These are phyloP conservation scores for Xenosphaeropsis pyriputrescens DNA, from an alignment of 2,329 filamentous ascomycete genomes.

Conservation along the genomic window DNA sequence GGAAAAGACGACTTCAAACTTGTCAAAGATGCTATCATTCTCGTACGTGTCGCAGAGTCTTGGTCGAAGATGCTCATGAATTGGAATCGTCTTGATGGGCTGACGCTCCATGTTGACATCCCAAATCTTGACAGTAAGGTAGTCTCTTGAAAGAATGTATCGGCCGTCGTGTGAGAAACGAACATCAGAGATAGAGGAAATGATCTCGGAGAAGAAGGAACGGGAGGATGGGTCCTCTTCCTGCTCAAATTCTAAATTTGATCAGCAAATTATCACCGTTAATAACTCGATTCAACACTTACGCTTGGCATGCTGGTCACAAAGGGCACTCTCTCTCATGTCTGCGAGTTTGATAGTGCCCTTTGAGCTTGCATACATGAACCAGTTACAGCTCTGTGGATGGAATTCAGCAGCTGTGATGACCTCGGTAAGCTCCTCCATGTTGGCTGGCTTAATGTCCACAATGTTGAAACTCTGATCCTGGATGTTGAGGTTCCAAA, in stretches of 20 bases:
- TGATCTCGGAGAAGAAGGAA: slow-evolving; percentile 99
- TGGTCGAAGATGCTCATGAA: slow-evolving; percentile 91
- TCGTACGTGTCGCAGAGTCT: slow-evolving; percentile 96
- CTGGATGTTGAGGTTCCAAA: slow-evolving; percentile 99
- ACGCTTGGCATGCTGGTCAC: slow-evolving; percentile 93
- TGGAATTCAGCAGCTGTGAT: slow-evolving; percentile 98
- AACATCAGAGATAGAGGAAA: slow-evolving; percentile 97
- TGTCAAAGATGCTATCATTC: slow-evolving; percentile 99
- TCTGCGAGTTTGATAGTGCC: slow-evolving; percentile 97
- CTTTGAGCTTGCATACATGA: slow-evolving; percentile 99
- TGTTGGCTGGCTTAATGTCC: slow-evolving; percentile 98
- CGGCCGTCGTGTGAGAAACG: slow-evolving; percentile 93
- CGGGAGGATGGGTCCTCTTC: slow-evolving; percentile 94
- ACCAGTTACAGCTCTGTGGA: slow-evolving; percentile 95
- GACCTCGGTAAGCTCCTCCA: slow-evolving; percentile 98
- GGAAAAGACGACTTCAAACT: slow-evolving; percentile 98
- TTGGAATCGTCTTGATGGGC: slow-evolving; percentile 95
- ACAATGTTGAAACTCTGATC: slow-evolving; percentile 99
- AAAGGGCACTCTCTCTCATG: slow-evolving; percentile 93
- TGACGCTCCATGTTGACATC: slow-evolving; percentile 98
- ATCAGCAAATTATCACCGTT: too few relatives aligned
- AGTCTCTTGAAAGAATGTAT: slow-evolving; percentile 95
- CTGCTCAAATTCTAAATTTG: slow-evolving; percentile 75
- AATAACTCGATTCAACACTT: slow-evolving; percentile 5
- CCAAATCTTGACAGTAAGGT: slow-evolving; percentile 98